Evolutionary conservation across 2,329 filamentous ascomycete species (phyloP).

Genomic region (Thielaviopsis populi): DNA sequence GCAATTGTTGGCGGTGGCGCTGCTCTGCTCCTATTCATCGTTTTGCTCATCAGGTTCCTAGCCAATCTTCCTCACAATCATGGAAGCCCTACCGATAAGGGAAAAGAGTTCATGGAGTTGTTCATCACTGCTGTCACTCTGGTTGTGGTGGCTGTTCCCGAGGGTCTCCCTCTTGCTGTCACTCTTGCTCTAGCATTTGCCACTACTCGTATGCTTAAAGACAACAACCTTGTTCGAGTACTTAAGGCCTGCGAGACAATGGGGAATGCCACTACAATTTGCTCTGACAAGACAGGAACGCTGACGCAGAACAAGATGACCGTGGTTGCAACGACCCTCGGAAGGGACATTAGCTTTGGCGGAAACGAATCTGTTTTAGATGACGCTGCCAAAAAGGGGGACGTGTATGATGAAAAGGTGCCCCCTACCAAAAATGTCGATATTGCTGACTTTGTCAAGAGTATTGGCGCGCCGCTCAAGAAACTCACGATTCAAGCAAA

Average conservation of each 20-base stretch:
- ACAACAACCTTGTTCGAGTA: conserved; percentile 54
- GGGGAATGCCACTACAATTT: conserved; percentile 60
- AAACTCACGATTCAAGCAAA: conserved; percentile 29
- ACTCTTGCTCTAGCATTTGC: conserved; percentile 54
- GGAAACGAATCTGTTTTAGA: conserved; percentile 12
- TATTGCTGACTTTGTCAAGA: conserved; percentile 12
- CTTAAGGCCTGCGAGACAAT: conserved; percentile 57
- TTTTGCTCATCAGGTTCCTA: conserved; percentile 64
- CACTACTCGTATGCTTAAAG: conserved; percentile 53
- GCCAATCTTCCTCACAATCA: conserved; percentile 41
- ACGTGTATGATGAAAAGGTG: not conserved
- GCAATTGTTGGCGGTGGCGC: conserved; percentile 43
- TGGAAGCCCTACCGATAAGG: conserved; percentile 39
- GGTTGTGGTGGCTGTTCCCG: conserved; percentile 51
- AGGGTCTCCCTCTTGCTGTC: conserved; percentile 51
- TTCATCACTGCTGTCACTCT: conserved; percentile 52
- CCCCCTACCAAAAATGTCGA: conserved; percentile 1
- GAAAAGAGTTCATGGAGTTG: conserved; percentile 43
- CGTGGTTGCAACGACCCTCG: conserved; percentile 54
- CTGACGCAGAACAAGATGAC: conserved; percentile 54
- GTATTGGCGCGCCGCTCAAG: conserved; percentile 12
- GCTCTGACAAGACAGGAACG: conserved; percentile 44
- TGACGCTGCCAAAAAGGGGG: not conserved
- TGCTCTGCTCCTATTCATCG: conserved; percentile 57
- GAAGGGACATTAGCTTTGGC: conserved; percentile 27